phyloP scores from a whole-genome alignment of 805 yeast species.

The Ogataea glucozyma region DNA sequence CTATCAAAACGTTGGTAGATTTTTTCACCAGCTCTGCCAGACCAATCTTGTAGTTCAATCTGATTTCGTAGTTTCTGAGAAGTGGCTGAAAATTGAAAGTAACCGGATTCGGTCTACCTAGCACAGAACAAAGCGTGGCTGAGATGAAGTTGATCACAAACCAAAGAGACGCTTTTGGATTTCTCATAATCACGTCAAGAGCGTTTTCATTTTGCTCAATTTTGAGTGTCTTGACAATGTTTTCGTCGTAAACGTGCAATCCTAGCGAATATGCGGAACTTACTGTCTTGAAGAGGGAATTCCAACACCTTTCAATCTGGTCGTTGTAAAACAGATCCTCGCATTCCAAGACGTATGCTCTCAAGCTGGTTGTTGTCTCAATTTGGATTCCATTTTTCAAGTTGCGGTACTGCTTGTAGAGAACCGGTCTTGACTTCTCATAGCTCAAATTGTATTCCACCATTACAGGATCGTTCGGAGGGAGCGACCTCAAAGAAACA shows the following conservation, averaged over 20 bases:
- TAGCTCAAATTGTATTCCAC: constrained; percentile 26
- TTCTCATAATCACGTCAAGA: constrained; percentile 30
- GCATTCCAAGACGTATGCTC: constrained; percentile 51
- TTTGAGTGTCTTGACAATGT: constrained; percentile 33
- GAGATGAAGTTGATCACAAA: constrained; percentile 48
- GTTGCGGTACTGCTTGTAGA: constrained; percentile 44
- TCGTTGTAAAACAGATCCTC: constrained; percentile 52
- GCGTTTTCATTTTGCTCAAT: constrained; percentile 34
- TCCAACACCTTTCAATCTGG: constrained; percentile 54
- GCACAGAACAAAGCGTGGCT: constrained; percentile 50
- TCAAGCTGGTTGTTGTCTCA: constrained; percentile 50
- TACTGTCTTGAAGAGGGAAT: constrained; percentile 49
- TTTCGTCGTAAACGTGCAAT: constrained; percentile 44
- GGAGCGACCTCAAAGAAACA: constrained; percentile 39
- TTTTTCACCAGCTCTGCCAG: constrained; percentile 49
- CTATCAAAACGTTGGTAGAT: constrained; percentile 52
- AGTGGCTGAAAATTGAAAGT: constrained; percentile 40
- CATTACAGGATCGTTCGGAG: constrained; percentile 29
- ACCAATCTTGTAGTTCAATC: constrained; percentile 45
- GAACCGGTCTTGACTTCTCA: constrained; percentile 27
- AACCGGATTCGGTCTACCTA: constrained; percentile 58
- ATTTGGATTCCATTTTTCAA: constrained; percentile 47
- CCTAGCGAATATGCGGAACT: constrained; percentile 54
- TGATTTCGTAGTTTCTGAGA: constrained; percentile 34
- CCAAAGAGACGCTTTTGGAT: constrained; percentile 49